Evolutionary conservation across 148 eudicot species (phyloP).

Genomic region (Simmondsia chinensis): DNA sequence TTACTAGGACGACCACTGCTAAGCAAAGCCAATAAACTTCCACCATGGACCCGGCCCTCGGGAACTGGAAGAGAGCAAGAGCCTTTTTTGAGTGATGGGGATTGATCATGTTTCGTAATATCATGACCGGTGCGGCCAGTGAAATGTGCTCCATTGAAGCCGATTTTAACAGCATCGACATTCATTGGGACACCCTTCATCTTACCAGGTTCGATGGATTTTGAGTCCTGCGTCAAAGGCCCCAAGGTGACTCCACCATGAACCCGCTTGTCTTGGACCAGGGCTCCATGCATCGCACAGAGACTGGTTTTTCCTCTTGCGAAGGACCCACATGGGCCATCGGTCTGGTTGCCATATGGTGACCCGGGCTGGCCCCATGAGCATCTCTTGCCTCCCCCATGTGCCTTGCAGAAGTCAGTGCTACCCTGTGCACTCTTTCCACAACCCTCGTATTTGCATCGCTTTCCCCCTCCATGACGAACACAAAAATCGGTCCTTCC

Average conservation of each 20-base stretch:
- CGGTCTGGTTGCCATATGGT: constrained; percentile 35
- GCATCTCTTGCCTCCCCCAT: constrained; percentile 93
- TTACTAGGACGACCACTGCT: constrained; percentile 20
- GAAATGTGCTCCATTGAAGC: constrained; percentile 3
- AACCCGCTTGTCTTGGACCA: constrained; percentile 88
- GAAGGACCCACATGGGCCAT: constrained; percentile 59
- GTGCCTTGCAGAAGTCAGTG: constrained; percentile 98
- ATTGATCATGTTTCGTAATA: constrained; percentile 15
- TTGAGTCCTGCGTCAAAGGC: constrained; percentile 39
- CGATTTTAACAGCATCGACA: constrained; percentile 19
- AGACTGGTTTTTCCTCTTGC: constrained; percentile 79
- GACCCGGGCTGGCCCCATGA: constrained; percentile 84
- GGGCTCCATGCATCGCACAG: constrained; percentile 68
- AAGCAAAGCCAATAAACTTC: constrained; percentile 67
- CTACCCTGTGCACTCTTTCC: constrained; percentile 98
- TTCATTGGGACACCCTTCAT: constrained; percentile 20
- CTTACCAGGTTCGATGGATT: constrained; percentile 15
- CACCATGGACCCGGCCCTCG: constrained; percentile 95
- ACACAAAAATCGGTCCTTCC: constrained; percentile 90
- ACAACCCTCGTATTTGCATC: constrained; percentile 73
- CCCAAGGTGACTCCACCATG: constrained; percentile 88
- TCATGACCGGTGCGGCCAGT: constrained; percentile 10
- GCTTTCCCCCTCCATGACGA: constrained; percentile 95
- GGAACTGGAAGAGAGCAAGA: constrained; percentile 23
- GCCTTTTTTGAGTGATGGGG: constrained; percentile 18